phyloP scores from a whole-genome alignment of 1,139 yeast genomes.

The Pneumocystis jirovecii region DNA sequence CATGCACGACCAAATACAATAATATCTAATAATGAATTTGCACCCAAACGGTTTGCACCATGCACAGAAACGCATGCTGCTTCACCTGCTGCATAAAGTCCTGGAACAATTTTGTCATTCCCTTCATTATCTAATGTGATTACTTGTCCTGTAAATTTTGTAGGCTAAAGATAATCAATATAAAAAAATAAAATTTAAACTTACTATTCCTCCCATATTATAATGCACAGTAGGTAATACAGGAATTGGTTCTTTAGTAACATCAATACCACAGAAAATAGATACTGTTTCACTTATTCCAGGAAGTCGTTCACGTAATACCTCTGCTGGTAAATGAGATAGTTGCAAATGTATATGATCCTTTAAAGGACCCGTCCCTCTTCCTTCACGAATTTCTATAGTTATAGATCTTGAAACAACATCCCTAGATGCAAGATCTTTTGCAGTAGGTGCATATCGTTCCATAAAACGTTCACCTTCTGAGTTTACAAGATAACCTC shows the following conservation, averaged over 20 bases:
- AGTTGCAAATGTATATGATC: constrained; percentile 94
- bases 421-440: constrained; percentile 96
- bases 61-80: constrained; percentile 98
- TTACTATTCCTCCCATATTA: constrained; percentile 91
- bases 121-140: constrained; percentile 74
- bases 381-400: constrained; percentile 95
- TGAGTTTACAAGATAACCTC: constrained; percentile 88
- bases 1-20: constrained; percentile 99
- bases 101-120: constrained; percentile 82
- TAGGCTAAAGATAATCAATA: neutral
- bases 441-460: constrained; percentile 97
- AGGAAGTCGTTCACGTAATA: constrained; percentile 88
- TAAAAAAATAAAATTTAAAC: neutral
- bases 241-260: constrained; percentile 97
- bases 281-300: constrained; percentile 99
- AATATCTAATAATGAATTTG: constrained; percentile 91
- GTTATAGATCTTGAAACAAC: constrained; percentile 97
- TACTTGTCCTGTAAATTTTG: constrained; percentile 37
- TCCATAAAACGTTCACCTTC: constrained; percentile 99
- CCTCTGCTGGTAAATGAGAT: constrained; percentile 84
- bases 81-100: constrained; percentile 95
- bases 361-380: constrained; percentile 95
- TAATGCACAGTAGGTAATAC: constrained; percentile 96
- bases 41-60: constrained; percentile 98
- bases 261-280: constrained; percentile 98